Conservation (phyloP, 1,284 basidiomycete species). For the Tremellales sp. region DNA sequence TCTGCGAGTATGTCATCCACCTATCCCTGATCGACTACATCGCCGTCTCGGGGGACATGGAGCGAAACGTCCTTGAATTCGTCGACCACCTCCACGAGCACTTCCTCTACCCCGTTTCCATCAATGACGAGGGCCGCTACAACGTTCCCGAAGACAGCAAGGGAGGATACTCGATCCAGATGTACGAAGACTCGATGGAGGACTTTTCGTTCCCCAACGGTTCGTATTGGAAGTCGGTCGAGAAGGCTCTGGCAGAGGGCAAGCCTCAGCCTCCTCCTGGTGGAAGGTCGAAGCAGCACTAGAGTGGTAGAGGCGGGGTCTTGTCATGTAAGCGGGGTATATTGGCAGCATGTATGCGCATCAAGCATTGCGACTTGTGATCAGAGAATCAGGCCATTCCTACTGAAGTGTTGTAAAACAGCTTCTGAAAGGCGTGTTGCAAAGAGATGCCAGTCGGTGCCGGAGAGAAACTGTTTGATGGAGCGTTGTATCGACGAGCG, state of each 20-base stretch:
- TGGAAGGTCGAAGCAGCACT: neutral
- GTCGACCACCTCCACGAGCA: slow-evolving; percentile 82
- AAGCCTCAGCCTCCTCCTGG: neutral
- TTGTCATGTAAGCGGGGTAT: too few species aligned
- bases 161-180: slow-evolving; percentile 51
- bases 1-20: slow-evolving; percentile 77
- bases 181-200: slow-evolving; percentile 49
- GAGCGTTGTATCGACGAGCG: too few species aligned
- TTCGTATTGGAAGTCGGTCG: slow-evolving; percentile 48
- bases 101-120: slow-evolving; percentile 81
- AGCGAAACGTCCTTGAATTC: slow-evolving; percentile 80
- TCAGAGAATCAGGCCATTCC: too few species aligned
- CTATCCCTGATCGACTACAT: slow-evolving; percentile 81
- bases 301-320: neutral
- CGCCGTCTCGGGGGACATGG: slow-evolving; percentile 82
- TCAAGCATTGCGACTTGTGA: too few species aligned
- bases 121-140: slow-evolving; percentile 80
- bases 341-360: too few species aligned
- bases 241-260: slow-evolving; percentile 17
- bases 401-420: too few species aligned
- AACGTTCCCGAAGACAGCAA: slow-evolving; percentile 54
- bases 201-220: slow-evolving; percentile 50
- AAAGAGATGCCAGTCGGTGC: too few species aligned
- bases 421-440: too few species aligned
- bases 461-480: too few species aligned